A percentile compares a stretch with the other conserved stretches of the same genome.
Evolutionary conservation across 805 yeast species (phyloP).

Genomic region (Nematodospora valgi): DNA sequence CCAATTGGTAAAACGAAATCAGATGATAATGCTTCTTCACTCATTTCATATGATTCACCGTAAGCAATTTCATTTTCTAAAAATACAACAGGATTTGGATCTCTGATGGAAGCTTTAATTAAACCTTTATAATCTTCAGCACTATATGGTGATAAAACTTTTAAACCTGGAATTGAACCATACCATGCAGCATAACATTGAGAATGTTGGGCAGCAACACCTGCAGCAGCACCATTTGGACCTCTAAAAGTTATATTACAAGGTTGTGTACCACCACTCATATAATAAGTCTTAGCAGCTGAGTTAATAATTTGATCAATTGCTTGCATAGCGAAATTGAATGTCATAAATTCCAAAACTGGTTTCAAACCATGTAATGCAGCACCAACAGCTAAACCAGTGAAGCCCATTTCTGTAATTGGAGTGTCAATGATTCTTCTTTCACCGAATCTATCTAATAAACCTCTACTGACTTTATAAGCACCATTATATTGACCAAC

Average conservation of each 20-base stretch:
- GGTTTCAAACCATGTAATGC: constrained; percentile 97
- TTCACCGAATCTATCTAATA: constrained; percentile 92
- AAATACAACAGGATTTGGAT: constrained; percentile 96
- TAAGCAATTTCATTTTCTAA: constrained; percentile 94
- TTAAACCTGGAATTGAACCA: constrained; percentile 96
- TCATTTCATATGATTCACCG: constrained; percentile 85
- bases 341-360: constrained; percentile 97
- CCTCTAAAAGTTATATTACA: constrained; percentile 98
- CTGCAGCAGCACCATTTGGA: constrained; percentile 99
- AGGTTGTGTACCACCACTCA: constrained; percentile 99
- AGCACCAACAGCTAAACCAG: constrained; percentile 93
- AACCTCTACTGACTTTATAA: constrained; percentile 93
- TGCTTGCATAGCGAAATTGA: constrained; percentile 99
- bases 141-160: constrained; percentile 92
- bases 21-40: constrained; percentile 83
- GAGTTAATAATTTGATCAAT: constrained; percentile 98
- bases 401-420: constrained; percentile 98
- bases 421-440: constrained; percentile 94
- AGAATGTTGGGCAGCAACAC: constrained; percentile 99
- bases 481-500: constrained; percentile 99
- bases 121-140: constrained; percentile 96
- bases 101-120: constrained; percentile 94
- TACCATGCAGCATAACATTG: constrained; percentile 98
- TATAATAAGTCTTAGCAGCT: constrained; percentile 97
- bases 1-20: constrained; percentile 93